These are phyloP conservation scores for Pleurotus eryngii DNA, from an alignment of 768 basidiomycete species.

Conservation along the genomic window DNA sequence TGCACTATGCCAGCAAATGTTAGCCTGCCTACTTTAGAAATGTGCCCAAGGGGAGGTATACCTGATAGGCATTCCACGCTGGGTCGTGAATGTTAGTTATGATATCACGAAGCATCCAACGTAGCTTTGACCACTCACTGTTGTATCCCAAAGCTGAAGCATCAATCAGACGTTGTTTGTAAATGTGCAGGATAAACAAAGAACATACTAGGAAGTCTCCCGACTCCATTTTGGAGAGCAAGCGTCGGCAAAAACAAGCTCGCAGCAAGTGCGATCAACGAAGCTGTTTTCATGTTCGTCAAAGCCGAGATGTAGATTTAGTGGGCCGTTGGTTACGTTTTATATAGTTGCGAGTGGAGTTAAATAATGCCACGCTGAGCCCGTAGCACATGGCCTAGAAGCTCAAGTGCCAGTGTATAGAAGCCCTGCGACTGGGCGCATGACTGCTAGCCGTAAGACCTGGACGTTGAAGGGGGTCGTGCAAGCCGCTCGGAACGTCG, in stretches of 20 bases:
- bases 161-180: neutral
- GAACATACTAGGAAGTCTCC: slow-evolving; percentile 30
- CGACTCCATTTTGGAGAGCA: slow-evolving; percentile 34
- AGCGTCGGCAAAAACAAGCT: neutral
- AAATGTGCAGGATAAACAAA: neutral
- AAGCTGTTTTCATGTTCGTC: no score
- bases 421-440: no score
- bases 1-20: slow-evolving; percentile 38
- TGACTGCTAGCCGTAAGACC: no score
- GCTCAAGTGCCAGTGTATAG: no score
- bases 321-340: no score
- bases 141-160: slow-evolving; percentile 60
- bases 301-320: no score
- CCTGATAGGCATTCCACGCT: slow-evolving; percentile 74
- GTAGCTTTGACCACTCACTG: slow-evolving; percentile 33
- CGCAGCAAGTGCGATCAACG: no score
- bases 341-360: no score
- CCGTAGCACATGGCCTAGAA: no score
- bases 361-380: no score
- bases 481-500: no score
- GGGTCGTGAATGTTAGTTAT: neutral
- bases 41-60: slow-evolving; percentile 13
- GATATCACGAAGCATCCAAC: neutral
- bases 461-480: no score
- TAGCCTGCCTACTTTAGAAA: neutral